Base-by-base conservation (phyloP, 1,284 basidiomycete species). In the Baeospora myosura region DNA sequence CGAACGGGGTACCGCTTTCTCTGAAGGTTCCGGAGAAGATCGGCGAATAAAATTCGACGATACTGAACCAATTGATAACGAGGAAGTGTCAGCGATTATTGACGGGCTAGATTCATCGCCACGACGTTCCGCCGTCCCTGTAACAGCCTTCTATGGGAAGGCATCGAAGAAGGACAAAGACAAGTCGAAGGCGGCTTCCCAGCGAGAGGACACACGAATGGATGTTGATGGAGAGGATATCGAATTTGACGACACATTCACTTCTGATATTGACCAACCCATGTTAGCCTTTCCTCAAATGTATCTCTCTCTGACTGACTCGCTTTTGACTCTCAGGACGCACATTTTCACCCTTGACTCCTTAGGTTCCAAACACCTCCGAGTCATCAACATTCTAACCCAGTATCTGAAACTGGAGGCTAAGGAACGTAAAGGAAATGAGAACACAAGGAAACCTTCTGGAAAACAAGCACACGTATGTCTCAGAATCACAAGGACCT, bases 311-410 rank as follows among this genome's bases (percentile, higher is more conserved):
- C n/a, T n/a, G 12, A n/a, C 33, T 11, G 16, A 11, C 18, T 16
- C 11, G 21, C 12, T 34, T n/a, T 17, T 16, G 16, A 11, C n/a
- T 17, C 7, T 10, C 49, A 90, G 88, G 37, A 80, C 88, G 2
- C 79, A 75, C 51, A 83, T 96, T 31, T 79, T 92, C 55, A 88
- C 80, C 0, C 75, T 98, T 40, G 95, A 98, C 59, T 97, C 93
- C 1, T 72, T 98, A 21, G 82, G 84, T 0, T 65, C 66, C 8
- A 62, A 65, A 11, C 95, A 97, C 60, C 63, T 64, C 0, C 69
- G 76, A 16, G 88, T 81, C 1, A 59, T 69, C 32, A 82, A 66
- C 31, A 71, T 69, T 12, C 72, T 98, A 11, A 63, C 63, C 20
- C 55, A 65, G 18, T 98, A 95, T 60, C 74, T 98, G 5, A 63